Percentiles rank a stretch among this genome's conserved stretches.
Evolutionary conservation across 129 eudicot genomes (phyloP).

Genomic region (Saposhnikovia divaricata): DNA sequence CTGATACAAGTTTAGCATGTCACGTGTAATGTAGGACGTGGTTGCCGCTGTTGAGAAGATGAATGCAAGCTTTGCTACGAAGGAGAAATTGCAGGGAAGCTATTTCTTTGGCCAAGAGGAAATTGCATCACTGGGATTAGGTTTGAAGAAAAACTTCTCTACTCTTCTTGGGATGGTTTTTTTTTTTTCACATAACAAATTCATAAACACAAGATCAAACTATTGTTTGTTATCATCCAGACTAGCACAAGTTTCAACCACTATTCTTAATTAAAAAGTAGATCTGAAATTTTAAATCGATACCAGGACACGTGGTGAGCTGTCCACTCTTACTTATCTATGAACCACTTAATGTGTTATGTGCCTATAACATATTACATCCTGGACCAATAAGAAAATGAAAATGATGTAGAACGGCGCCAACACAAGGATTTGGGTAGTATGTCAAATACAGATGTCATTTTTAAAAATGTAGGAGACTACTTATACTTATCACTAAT

Average conservation of each 20-base stretch:
- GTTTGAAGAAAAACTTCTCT: constrained; percentile 15
- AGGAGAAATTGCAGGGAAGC: constrained; percentile 26
- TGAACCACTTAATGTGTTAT: neutral
- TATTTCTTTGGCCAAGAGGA: constrained; percentile 64
- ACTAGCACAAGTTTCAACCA: neutral
- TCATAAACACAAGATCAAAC: neutral
- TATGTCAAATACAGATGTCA: neutral
- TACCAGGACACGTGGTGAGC: neutral
- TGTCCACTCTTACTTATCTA: neutral
- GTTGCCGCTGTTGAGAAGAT: constrained; percentile 71
- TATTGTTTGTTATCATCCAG: neutral
- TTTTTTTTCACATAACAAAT: neutral
- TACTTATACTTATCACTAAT: neutral
- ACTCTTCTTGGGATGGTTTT: neutral
- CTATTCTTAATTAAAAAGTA: neutral
- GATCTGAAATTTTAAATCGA: neutral
- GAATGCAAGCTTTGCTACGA: constrained; percentile 33
- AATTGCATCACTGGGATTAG: constrained; percentile 53
- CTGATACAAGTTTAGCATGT: neutral
- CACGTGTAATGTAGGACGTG: constrained; percentile 42
- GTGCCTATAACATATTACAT: neutral
- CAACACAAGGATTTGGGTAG: neutral
- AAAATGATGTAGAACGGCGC: neutral
- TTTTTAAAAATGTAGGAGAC: neutral
- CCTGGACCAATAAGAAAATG: neutral